These are phyloP conservation scores for Spinellus fusiger DNA, from an alignment of 192 early-diverging fungal species.

Conservation along the genomic window DNA sequence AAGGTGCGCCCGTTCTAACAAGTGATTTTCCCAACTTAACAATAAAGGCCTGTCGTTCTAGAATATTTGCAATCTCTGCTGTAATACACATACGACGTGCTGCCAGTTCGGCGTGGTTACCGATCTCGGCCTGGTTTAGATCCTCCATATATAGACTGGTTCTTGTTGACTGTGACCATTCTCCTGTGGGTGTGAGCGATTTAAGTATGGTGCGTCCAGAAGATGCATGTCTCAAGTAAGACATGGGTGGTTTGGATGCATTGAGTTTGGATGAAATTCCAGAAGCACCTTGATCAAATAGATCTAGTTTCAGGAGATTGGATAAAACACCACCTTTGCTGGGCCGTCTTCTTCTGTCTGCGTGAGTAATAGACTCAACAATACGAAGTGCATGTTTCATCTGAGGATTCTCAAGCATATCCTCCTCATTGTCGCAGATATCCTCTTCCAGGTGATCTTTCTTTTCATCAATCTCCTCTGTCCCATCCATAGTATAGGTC, in stretches of 20 bases:
- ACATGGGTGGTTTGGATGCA: not conserved
- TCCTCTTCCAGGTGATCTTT: no score
- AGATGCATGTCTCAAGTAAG: conserved; percentile 1
- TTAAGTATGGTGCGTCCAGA: conserved; percentile 3
- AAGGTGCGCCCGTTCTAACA: conserved; percentile 44
- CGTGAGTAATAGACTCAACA: conserved; percentile 18
- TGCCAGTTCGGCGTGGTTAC: not conserved
- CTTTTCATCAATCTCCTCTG: not conserved
- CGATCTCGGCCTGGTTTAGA: conserved; percentile 17
- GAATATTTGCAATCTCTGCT: conserved; percentile 34
- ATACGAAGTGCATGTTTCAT: conserved; percentile 15
- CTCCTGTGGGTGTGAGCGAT: not conserved
- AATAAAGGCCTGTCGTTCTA: conserved; percentile 41
- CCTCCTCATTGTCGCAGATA: no score
- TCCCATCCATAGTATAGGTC: no score
- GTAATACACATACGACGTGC: conserved; percentile 27
- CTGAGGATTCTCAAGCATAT: no score
- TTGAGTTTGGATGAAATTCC: no score
- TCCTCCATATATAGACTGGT: conserved; percentile 19
- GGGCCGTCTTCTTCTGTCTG: conserved; percentile 1
- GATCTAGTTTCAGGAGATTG: conserved; percentile 38
- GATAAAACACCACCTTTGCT: conserved; percentile 38
- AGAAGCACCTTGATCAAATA: conserved; percentile 7
- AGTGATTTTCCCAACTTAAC: conserved; percentile 43
- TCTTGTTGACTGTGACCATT: conserved; percentile 16